Conservation (phyloP, 208 protist genomes). For the Trypanosoma brucei region DNA sequence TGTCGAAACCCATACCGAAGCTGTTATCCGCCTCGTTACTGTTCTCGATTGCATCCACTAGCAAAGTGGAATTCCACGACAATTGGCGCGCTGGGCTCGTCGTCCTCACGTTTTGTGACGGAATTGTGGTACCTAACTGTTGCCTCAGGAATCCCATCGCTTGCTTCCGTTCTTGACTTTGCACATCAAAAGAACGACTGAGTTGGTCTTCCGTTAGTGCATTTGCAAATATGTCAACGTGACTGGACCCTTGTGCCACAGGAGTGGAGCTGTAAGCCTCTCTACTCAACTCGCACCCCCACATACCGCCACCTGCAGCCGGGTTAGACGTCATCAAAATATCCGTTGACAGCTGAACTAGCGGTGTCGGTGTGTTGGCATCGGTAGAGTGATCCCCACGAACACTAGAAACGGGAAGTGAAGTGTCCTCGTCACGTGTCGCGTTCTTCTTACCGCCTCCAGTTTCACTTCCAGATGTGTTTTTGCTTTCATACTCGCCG, state of each 20-base stretch:
- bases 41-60: slow-evolving; percentile 1
- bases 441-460: background rate
- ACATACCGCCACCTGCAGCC: background rate
- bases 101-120: background rate
- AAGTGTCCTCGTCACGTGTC: background rate
- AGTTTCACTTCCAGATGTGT: background rate
- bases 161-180: slow-evolving; percentile 2
- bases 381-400: slow-evolving; percentile 22
- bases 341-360: background rate
- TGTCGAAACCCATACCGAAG: background rate
- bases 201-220: slow-evolving; percentile 24
- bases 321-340: background rate
- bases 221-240: slow-evolving; percentile 24
- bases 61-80: background rate
- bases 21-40: background rate
- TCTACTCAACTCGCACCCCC: background rate
- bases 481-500: background rate
- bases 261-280: background rate
- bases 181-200: slow-evolving; percentile 21
- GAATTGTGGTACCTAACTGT: background rate
- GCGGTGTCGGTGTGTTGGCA: slow-evolving; percentile 12
- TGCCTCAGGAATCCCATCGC: background rate
- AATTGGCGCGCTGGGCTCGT: background rate
- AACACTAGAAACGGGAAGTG: slow-evolving; percentile 24
- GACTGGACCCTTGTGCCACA: background rate